A percentile compares a stretch with the other conserved stretches of the same genome.
phyloP scores from a whole-genome alignment of 2,329 filamentous ascomycete species.

The Diaporthe nobilis region DNA sequence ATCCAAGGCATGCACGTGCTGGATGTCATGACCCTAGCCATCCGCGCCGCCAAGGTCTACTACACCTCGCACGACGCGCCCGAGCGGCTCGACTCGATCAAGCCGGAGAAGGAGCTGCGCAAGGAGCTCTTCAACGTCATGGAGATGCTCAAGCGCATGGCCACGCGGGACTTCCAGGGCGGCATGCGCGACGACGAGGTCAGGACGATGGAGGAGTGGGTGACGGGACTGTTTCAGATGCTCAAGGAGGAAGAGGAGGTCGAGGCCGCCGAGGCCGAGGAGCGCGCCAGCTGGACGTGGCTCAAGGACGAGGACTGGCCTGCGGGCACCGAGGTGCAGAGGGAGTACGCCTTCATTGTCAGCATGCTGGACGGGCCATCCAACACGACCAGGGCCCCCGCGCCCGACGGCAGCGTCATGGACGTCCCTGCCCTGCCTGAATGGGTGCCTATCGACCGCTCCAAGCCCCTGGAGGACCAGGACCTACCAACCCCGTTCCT shows the following conservation, averaged over 20 bases:
- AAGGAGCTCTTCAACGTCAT: slow-evolving; percentile 88
- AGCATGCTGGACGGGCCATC: slow-evolving; percentile 68
- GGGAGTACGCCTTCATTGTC: slow-evolving; percentile 85
- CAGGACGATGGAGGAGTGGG: slow-evolving; percentile 83
- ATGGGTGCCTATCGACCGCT: slow-evolving; percentile 73
- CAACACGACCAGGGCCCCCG: slow-evolving; percentile 38
- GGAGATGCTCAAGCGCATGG: slow-evolving; percentile 93
- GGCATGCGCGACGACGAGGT: slow-evolving; percentile 86
- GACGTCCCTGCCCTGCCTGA: slow-evolving; percentile 71
- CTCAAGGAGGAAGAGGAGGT: slow-evolving; percentile 82
- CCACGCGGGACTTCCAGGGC: slow-evolving; percentile 85
- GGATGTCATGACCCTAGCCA: slow-evolving; percentile 94
- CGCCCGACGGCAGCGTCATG: slow-evolving; percentile 59
- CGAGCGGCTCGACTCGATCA: slow-evolving; percentile 87
- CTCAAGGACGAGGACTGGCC: slow-evolving; percentile 81
- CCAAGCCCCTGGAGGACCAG: slow-evolving; percentile 45
- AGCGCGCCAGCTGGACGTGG: slow-evolving; percentile 86
- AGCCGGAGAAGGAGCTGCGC: slow-evolving; percentile 87
- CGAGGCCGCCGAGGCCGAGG: slow-evolving; percentile 78
- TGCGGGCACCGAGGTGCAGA: slow-evolving; percentile 74
- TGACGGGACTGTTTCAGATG: slow-evolving; percentile 82
- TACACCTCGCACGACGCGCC: slow-evolving; percentile 94
- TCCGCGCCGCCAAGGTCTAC: slow-evolving; percentile 94
- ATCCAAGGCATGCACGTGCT: slow-evolving; percentile 93
- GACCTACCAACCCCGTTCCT: slow-evolving; percentile 81